Conservation (phyloP, 2,329 filamentous ascomycete genomes). For the Colletotrichum caudatum region DNA sequence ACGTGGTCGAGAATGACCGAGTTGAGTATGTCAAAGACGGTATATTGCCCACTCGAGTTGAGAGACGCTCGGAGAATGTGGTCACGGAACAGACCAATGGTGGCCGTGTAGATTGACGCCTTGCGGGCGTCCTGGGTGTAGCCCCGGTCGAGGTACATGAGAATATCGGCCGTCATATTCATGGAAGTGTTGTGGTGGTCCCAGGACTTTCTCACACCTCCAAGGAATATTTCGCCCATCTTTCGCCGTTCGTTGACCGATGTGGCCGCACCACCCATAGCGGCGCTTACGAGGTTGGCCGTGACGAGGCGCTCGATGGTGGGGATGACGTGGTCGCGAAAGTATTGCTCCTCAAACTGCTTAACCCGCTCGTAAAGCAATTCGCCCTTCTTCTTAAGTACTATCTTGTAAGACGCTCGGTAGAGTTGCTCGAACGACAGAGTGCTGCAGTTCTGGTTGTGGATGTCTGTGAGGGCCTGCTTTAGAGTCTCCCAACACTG, state of each 20-base stretch:
- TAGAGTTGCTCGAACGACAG: constrained; percentile 97
- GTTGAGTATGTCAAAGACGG: constrained; percentile 81
- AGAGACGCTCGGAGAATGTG: constrained; percentile 78
- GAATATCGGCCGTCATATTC: constrained; percentile 95
- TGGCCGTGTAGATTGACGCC: constrained; percentile 84
- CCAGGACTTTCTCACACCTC: constrained; percentile 82
- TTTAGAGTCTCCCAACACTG: constrained; percentile 82
- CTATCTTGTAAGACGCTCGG: constrained; percentile 92
- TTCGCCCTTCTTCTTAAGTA: constrained; percentile 87
- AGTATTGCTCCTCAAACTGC: constrained; percentile 84
- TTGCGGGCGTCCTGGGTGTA: constrained; percentile 77
- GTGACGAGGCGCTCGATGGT: constrained; percentile 79
- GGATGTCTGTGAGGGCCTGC: constrained; percentile 85
- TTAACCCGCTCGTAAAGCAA: constrained; percentile 85
- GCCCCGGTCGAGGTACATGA: constrained; percentile 97
- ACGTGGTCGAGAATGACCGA: constrained; percentile 90
- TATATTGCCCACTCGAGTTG: constrained; percentile 57
- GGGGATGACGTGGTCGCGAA: constrained; percentile 78
- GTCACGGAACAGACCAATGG: constrained; percentile 90
- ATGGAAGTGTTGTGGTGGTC: constrained; percentile 91
- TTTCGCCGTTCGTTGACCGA: constrained; percentile 83
- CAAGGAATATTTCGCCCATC: constrained; percentile 86
- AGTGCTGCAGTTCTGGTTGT: constrained; percentile 88
- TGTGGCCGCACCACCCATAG: constrained; percentile 69
- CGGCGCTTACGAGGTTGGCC: constrained; percentile 67